Evolutionary conservation across 495 filamentous ascomycete genomes (phyloP), one percentile per base, ranked within the genome.

Genomic region (Pyrenula aspistea): DNA sequence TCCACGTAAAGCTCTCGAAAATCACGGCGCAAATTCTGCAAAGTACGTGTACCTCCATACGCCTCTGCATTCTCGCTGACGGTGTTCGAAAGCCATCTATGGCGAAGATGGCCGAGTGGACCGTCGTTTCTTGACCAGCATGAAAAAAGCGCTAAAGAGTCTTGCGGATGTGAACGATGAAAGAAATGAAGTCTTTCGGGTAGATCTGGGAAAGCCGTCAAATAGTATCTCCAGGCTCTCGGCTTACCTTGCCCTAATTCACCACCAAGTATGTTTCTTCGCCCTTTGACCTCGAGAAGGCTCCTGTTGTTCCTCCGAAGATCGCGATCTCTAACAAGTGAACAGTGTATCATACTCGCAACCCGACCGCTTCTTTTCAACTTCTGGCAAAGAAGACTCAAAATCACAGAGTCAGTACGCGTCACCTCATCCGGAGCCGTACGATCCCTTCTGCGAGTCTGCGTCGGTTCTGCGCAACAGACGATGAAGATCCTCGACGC

Each of bases 191-290:
- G 62, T 64, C 22, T 71, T 71, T 54, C 64, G 63, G 11, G 50
- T 76, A 25, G 63, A 67, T 12, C 55, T 71, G 20, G 67, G 74
- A 10, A 63, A 59, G 56, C 63, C 63, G n/a, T 59, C 56, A 1
- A 73, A 63, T 48, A 71, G 73, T 2, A 63, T 73, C 11, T 73
- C 70, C 12, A 56, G 72, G 50, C 63, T 67, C 47, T 71, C 72
- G 4, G 73, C 73, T 10, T 70, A 73, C 59, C 65, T 76, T 20
- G 68, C 74, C 59, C 66, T 76, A 15, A 64, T 72, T 42, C 70
- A 76, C 50, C 73, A 76, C 49, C 71, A 73, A 57, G 68, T 71
- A 54, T 19, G n/a, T n/a, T n/a, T n/a, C n/a, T n/a, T n/a, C n/a
- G n/a, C n/a, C n/a, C n/a, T n/a, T n/a, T n/a, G n/a, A n/a, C n/a